Percentiles rank a stretch among this genome's conserved stretches.
phyloP scores from a whole-genome alignment of 1,284 basidiomycete species.

The Mycosarcoma maydis region DNA sequence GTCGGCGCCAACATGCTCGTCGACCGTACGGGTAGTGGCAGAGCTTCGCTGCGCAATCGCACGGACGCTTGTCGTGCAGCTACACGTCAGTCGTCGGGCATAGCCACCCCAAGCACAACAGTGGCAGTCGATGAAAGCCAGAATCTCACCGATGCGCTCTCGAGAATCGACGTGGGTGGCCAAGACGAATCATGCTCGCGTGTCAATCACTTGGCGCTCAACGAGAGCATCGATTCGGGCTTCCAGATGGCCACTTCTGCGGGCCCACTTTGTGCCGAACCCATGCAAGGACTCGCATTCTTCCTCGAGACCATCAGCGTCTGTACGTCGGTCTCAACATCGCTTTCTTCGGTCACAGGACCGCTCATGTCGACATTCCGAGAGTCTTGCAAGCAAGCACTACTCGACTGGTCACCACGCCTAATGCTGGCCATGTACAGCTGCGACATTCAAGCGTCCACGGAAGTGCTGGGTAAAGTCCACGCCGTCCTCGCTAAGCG shows the following conservation, averaged over 20 bases:
- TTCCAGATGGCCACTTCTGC: slow-evolving; percentile 94
- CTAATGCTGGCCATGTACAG: slow-evolving; percentile 98
- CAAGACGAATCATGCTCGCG: neutral
- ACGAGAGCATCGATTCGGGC: slow-evolving; percentile 79
- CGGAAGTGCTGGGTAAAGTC: slow-evolving; percentile 96
- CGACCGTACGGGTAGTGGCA: slow-evolving; percentile 70
- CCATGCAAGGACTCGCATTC: slow-evolving; percentile 90
- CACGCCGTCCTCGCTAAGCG: slow-evolving; percentile 93
- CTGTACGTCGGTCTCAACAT: slow-evolving; percentile 75
- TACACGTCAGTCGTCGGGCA: slow-evolving; percentile 24
- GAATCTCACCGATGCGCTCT: slow-evolving; percentile 27
- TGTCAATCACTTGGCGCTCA: slow-evolving; percentile 37
- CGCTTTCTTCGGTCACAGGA: slow-evolving; percentile 79
- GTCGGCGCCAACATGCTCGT: slow-evolving; percentile 88
- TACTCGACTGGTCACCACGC: slow-evolving; percentile 97
- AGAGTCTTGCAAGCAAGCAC: slow-evolving; percentile 85
- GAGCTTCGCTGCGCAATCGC: slow-evolving; percentile 19
- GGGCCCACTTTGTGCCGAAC: slow-evolving; percentile 94
- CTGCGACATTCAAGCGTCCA: slow-evolving; percentile 97
- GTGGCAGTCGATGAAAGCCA: slow-evolving; percentile 4
- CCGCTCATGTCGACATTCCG: slow-evolving; percentile 87
- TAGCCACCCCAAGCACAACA: slow-evolving; percentile 20
- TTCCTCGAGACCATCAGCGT: slow-evolving; percentile 82
- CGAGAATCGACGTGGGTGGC: slow-evolving; percentile 21
- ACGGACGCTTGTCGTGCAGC: slow-evolving; percentile 29